Percentiles rank a stretch among this genome's conserved stretches.
phyloP scores from a whole-genome alignment of 2,329 filamentous ascomycete genomes.

The Onygenales sp. region DNA sequence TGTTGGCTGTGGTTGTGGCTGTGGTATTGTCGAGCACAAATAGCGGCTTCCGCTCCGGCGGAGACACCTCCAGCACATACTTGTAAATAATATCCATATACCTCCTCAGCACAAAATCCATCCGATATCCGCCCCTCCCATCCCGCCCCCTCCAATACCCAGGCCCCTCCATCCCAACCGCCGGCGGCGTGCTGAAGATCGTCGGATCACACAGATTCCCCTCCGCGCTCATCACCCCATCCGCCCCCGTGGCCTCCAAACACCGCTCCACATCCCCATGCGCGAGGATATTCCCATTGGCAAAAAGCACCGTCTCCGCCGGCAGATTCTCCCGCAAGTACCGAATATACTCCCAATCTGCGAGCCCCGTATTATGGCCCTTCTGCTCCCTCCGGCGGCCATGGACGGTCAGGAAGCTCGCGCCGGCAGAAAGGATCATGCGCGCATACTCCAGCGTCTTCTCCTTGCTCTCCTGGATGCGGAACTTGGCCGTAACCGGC shows the following conservation, averaged over 20 bases:
- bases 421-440: constrained; percentile 77
- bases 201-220: constrained; percentile 87
- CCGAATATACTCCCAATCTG: constrained; percentile 80
- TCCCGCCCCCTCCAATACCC: constrained; percentile 73
- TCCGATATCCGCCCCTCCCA: constrained; percentile 73
- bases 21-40: constrained; percentile 54
- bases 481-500: constrained; percentile 90
- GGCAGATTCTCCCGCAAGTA: constrained; percentile 77
- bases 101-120: constrained; percentile 77
- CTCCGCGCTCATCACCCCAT: constrained; percentile 93
- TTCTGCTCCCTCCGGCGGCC: constrained; percentile 85
- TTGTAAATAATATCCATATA: constrained; percentile 86
- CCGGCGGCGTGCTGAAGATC: constrained; percentile 65
- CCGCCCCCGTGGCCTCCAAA: constrained; percentile 72
- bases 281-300: constrained; percentile 88
- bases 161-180: constrained; percentile 44
- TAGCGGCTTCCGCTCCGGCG: constrained; percentile 58
- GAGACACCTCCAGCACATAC: constrained; percentile 59
- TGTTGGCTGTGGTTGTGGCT: constrained; percentile 17
- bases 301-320: constrained; percentile 83
- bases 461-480: constrained; percentile 77
- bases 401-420: constrained; percentile 89
- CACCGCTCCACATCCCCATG: constrained; percentile 68
- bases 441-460: constrained; percentile 80
- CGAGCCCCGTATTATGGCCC: constrained; percentile 85